Base-by-base conservation (phyloP, 495 filamentous ascomycete species). In the Hypoxylon cercidicola region DNA sequence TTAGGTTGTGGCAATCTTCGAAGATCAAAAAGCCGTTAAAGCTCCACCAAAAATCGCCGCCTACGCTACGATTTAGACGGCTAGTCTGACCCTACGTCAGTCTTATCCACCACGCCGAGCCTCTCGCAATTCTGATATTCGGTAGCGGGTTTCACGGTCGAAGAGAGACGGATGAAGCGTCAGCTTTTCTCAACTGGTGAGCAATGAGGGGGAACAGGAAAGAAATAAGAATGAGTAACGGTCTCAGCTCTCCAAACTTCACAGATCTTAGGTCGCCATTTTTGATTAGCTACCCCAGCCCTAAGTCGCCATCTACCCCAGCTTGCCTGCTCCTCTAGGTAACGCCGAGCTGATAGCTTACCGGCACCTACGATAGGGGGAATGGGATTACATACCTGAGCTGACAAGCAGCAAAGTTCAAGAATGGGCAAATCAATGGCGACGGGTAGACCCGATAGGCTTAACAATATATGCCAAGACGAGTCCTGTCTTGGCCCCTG, bases 21-120 rank as follows among this genome's bases (percentile, higher is more conserved):
- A 47, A 40, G 40, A 12, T 45, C 28, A 15, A 46, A 56, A 65
- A 56, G 11, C 23, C 37, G 39, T 30, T 40, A 15, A n/a, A 53
- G 62, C 39, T 66, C 62, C 62, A 66, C 56, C 62, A 20, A 46
- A 55, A 7, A 25, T 45, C 47, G 49, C 21, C 34, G 44, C 32
- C 35, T 34, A 35, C 37, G 41, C 41, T 39, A 55, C 35, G 4
- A 13, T 34, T 4, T 43, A 23, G 57, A 32, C 30, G 41, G 39
- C 28, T 59, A 60, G 55, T 37, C 23, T 30, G 20, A 18, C 50
- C 37, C 47, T 66, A 56, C 30, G 56, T 58, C 34, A 53, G 23
- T 60, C 43, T 43, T 48, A 59, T 53, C 35, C 43, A 53, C 46
- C 28, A 13, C 40, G 39, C 18, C 23, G 55, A 41, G 39, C 15